These are phyloP conservation scores for Silene latifolia DNA, from an alignment of 148 eudicot genomes.

Conservation along the genomic window DNA sequence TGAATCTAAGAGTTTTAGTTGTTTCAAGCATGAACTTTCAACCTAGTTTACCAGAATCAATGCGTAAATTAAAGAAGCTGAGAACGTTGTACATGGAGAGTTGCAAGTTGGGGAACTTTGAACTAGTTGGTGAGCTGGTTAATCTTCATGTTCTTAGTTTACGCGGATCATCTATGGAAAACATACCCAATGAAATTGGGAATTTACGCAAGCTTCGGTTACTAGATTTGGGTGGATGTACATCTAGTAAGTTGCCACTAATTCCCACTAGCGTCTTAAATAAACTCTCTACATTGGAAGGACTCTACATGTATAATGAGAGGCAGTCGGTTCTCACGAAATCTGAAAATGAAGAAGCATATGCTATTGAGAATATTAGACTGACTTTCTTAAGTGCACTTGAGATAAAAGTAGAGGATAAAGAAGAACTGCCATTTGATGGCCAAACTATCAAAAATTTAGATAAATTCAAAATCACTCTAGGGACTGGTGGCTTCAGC, in stretches of 20 bases:
- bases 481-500: not conserved
- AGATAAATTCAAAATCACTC: not conserved
- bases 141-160: too few species aligned
- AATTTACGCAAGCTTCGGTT: too few species aligned
- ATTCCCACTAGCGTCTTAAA: too few species aligned
- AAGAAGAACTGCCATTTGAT: not conserved
- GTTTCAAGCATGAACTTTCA: too few species aligned
- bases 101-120: constrained; percentile 1
- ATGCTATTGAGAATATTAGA: not conserved
- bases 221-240: not conserved
- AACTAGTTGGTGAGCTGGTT: too few species aligned
- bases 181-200: not conserved
- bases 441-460: not conserved
- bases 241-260: not conserved
- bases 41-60: not conserved
- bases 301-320: not conserved
- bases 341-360: not conserved
- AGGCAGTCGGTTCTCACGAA: not conserved
- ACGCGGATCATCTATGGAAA: not conserved
- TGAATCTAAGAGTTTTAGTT: too few species aligned
- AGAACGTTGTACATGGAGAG: not conserved
- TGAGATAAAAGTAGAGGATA: too few species aligned
- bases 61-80: not conserved
- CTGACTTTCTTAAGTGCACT: too few species aligned
- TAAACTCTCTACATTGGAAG: not conserved